Base-by-base conservation (phyloP, 2,329 filamentous ascomycete genomes). In the Monilinia aucupariae region DNA sequence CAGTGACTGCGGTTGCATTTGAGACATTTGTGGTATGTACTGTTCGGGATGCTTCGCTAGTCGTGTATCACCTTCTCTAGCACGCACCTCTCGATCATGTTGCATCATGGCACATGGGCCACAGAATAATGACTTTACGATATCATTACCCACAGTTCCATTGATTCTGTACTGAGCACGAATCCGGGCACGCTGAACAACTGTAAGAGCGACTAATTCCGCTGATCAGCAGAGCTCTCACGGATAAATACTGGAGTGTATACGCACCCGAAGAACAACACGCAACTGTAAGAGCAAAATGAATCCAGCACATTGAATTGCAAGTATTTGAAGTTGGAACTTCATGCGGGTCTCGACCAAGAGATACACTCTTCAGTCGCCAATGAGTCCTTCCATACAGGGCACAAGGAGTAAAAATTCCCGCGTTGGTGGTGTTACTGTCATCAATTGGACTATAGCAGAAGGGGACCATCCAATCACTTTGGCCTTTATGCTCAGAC, bases 21-120 rank as follows among this genome's bases (percentile, higher is more conserved):
- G 43, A 39, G 25, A 34, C 27, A 53, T 45, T n/a, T 61, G 50
- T 45, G 34, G 43, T 20, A 27, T 25, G 41, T 41, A 25, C 22
- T 54, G n/a, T 37, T 32, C 49, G 34, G 60, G 25, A 34, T 60
- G 41, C 45, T 59, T 59, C 43, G 48, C 50, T 30, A 63, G 62
- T 8, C 51, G 68, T n/a, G 62, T 45, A n/a, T 68, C 62, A 13
- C 71, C 76, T 68, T 80, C 78, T 59, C 79, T 71, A 13, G 71
- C 71, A 56, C 72, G 72, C 5, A 81, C 71, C 67, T 81, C 79
- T 41, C 76, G 71, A 69, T 80, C 79, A 65, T 77, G 76, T 67
- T 79, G 76, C 59, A 79, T 75, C 1, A 74, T 70, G 12, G 74
- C 71, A 63, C 78, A 80, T 54, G 74, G 74, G 15, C 73, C 74